Conservation (phyloP, 2,329 filamentous ascomycete species). For the Aspergillus ibericus region DNA sequence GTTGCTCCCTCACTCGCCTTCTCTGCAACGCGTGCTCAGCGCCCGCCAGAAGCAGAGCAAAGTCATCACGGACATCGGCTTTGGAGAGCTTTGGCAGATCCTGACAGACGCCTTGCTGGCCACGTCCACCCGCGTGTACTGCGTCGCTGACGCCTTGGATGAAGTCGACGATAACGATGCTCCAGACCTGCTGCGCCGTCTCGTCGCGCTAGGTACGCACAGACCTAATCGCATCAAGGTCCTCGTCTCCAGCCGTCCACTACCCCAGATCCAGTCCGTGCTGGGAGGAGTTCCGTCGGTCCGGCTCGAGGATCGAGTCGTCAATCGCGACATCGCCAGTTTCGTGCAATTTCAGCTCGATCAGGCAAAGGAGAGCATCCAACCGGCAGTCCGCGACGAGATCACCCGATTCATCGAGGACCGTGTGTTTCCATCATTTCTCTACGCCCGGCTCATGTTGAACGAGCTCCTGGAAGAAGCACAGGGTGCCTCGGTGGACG, state of each 20-base stretch:
- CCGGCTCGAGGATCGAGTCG: constrained; percentile 1
- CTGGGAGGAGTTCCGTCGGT: background rate
- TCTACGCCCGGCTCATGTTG: constrained; percentile 41
- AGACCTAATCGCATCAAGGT: constrained; percentile 41
- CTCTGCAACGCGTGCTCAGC: background rate
- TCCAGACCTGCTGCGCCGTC: constrained; percentile 34
- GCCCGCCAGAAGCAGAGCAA: background rate
- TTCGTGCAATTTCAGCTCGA: background rate
- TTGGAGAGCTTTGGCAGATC: constrained; percentile 16
- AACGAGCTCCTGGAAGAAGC: constrained; percentile 32
- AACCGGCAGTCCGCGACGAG: background rate
- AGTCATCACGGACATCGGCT: background rate
- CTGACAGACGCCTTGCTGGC: constrained; percentile 11
- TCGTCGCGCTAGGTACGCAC: constrained; percentile 37
- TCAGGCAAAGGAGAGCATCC: background rate
- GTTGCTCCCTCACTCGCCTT: constrained; percentile 8
- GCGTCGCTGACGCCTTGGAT: constrained; percentile 48
- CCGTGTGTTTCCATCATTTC: background rate
- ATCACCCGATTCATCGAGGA: background rate
- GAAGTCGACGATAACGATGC: constrained; percentile 47
- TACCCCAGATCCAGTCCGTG: constrained; percentile 15
- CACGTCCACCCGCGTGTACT: constrained; percentile 31
- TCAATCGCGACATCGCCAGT: constrained; percentile 16
- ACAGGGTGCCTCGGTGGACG: background rate
- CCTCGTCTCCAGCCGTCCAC: constrained; percentile 47